Conservation (phyloP, 2,329 filamentous ascomycete genomes). For the Trichophyton verrucosum region DNA sequence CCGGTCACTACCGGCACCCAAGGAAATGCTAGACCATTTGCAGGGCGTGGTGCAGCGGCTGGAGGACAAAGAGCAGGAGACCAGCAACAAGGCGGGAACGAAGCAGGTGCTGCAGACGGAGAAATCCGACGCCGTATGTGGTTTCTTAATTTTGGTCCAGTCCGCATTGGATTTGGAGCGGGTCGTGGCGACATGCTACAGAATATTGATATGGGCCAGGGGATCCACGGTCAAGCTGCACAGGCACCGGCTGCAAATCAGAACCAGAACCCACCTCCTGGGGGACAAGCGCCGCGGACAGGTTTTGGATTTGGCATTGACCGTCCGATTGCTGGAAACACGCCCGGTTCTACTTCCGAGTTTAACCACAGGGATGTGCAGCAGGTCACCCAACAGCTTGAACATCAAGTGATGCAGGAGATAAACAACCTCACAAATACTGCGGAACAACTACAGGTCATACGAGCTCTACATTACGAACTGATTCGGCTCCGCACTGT, state of each 20-base stretch:
- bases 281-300: conserved; percentile 24
- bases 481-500: conserved; percentile 50
- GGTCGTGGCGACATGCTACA: conserved; percentile 50
- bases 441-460: conserved; percentile 54
- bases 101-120: conserved; percentile 25
- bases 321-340: conserved; percentile 14
- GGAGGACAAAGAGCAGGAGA: conserved; percentile 1
- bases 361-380: conserved; percentile 34
- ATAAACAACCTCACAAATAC: conserved; percentile 50
- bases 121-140: conserved; percentile 39
- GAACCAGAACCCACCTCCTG: not conserved
- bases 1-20: conserved; percentile 51
- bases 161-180: conserved; percentile 57
- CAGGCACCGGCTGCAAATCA: conserved; percentile 17
- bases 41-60: conserved; percentile 7
- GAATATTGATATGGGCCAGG: conserved; percentile 49
- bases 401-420: conserved; percentile 57
- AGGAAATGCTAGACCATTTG: conserved; percentile 21
- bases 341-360: conserved; percentile 10
- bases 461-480: conserved; percentile 57
- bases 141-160: conserved; percentile 60
- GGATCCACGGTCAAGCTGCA: conserved; percentile 29
- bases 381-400: conserved; percentile 50
- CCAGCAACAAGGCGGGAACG: conserved; percentile 11
- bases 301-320: conserved; percentile 33